phyloP scores from a whole-genome alignment of 306 rosid species.

The Datisca glomerata region DNA sequence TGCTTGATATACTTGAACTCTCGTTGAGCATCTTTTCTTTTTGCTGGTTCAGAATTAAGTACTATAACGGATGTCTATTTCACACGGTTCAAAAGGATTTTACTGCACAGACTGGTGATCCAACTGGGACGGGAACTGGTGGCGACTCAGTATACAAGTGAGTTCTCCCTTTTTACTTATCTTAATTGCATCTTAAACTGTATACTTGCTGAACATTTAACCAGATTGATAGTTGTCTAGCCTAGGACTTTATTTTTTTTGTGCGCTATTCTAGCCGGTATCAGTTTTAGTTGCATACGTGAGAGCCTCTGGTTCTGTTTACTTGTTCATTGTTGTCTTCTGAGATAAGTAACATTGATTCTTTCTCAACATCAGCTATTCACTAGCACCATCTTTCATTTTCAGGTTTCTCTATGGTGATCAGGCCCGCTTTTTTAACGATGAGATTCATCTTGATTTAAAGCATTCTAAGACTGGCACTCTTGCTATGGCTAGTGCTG shows the following conservation, averaged over 20 bases:
- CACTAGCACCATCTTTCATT: background rate
- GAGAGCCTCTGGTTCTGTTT: no score
- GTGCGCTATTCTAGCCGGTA: no score
- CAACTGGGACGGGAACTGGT: slow-evolving; percentile 65
- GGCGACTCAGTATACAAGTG: slow-evolving; percentile 84
- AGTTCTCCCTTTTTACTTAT: background rate
- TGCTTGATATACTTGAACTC: background rate
- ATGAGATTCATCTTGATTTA: slow-evolving; percentile 75
- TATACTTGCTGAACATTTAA: background rate
- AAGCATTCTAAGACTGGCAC: slow-evolving; percentile 90
- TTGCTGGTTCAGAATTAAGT: slow-evolving; percentile 50
- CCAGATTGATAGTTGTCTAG: no score
- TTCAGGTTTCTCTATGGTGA: slow-evolving; percentile 86
- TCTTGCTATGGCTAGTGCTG: slow-evolving; percentile 93
- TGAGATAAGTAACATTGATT: background rate
- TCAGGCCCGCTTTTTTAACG: slow-evolving; percentile 84
- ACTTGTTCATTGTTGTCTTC: no score
- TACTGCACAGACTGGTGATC: slow-evolving; percentile 94
- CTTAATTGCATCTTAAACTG: background rate
- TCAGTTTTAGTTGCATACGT: no score
- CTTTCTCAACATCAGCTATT: slow-evolving; percentile 4
- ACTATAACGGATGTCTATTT: slow-evolving; percentile 77
- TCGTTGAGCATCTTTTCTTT: slow-evolving; percentile 6
- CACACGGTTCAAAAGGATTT: slow-evolving; percentile 86
- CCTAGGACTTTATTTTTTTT: no score